Percentiles rank a stretch among this genome's conserved stretches.
Evolutionary conservation across 306 rosid genomes (phyloP).

Genomic region (Trifolium subterraneum): DNA sequence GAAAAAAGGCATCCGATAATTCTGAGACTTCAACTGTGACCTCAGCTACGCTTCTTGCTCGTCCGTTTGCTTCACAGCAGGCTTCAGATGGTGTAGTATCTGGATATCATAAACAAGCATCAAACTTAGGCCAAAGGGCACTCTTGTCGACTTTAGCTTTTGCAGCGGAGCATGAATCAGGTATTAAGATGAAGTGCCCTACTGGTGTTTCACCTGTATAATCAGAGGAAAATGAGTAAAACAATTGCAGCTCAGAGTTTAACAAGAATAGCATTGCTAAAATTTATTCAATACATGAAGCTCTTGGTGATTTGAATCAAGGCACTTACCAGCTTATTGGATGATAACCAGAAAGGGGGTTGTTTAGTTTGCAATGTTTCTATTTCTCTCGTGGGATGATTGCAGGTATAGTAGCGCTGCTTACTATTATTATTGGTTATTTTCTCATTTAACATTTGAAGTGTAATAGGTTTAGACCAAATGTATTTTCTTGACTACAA

Average conservation of each 20-base stretch:
- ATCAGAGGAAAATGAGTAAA: constrained; percentile 33
- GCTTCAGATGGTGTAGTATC: constrained; percentile 46
- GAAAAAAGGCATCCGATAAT: constrained; percentile 34
- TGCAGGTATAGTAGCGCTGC: constrained; percentile 41
- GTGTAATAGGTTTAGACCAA: neutral
- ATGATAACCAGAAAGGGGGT: constrained; percentile 4
- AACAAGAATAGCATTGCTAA: constrained; percentile 31
- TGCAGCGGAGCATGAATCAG: constrained; percentile 68
- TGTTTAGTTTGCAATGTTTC: neutral
- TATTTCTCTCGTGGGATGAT: constrained; percentile 25
- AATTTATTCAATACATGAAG: constrained; percentile 9
- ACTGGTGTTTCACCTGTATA: constrained; percentile 18
- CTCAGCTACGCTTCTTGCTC: constrained; percentile 42
- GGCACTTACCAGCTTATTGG: neutral
- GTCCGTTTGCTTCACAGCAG: constrained; percentile 49
- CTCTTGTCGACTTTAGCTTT: constrained; percentile 71
- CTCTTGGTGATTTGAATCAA: constrained; percentile 23
- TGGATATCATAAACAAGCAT: constrained; percentile 3
- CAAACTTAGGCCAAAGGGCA: constrained; percentile 15
- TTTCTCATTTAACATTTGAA: constrained; percentile 32
- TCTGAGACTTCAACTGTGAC: constrained; percentile 43
- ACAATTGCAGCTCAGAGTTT: constrained; percentile 31
- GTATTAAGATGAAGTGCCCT: constrained; percentile 50
- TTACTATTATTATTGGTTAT: constrained; percentile 14
- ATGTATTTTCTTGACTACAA: neutral